Conservation (phyloP, 345 rosid species). For the Aurinia saxatilis region DNA sequence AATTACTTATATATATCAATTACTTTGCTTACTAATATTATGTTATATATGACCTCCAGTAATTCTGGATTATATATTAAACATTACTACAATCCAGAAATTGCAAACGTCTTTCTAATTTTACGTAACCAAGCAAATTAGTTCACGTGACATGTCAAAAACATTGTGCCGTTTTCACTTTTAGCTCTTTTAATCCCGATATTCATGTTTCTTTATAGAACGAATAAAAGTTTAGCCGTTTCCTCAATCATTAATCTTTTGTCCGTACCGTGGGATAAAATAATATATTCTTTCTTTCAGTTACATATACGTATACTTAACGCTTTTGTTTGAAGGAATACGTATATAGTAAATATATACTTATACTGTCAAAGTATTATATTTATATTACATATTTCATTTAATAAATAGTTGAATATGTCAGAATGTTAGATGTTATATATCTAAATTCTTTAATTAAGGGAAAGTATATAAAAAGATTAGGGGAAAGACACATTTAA, state of each 20-base stretch:
- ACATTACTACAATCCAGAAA: too few relatives aligned
- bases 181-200: conserved; percentile 17
- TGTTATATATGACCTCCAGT: too few relatives aligned
- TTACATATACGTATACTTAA: neutral
- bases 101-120: neutral
- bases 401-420: too few relatives aligned
- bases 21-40: too few relatives aligned
- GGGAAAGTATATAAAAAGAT: too few relatives aligned
- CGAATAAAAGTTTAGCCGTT: conserved; percentile 13
- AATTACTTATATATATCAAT: too few relatives aligned
- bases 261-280: neutral
- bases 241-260: conserved; percentile 10
- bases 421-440: too few relatives aligned
- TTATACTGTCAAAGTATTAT: neutral
- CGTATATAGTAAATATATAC: neutral
- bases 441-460: too few relatives aligned
- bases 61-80: too few relatives aligned
- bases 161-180: conserved; percentile 22
- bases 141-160: conserved; percentile 27
- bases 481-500: too few relatives aligned
- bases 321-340: neutral
- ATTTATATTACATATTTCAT: too few relatives aligned
- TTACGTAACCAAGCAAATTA: conserved; percentile 22
- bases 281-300: neutral
- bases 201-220: conserved; percentile 16